phyloP scores from a whole-genome alignment of 805 yeast species.

The Nakazawaea molendinolei region DNA sequence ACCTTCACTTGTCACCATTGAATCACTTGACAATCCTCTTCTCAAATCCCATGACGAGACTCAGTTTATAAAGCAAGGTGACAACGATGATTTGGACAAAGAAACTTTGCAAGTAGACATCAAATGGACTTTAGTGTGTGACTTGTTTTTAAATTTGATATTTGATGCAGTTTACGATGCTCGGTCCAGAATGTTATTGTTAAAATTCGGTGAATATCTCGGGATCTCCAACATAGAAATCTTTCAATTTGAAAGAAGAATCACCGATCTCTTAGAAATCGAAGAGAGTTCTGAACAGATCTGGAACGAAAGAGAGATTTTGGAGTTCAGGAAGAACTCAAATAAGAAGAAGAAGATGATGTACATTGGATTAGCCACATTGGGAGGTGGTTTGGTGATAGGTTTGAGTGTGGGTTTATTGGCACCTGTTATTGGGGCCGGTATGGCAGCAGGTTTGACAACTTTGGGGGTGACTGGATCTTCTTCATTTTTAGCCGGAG shows the following conservation, averaged over 20 bases:
- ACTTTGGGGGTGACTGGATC: constrained; percentile 96
- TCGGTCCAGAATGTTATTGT: constrained; percentile 75
- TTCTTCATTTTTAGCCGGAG: constrained; percentile 86
- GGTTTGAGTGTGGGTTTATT: constrained; percentile 93
- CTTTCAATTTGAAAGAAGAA: constrained; percentile 81
- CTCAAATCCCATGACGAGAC: constrained; percentile 19
- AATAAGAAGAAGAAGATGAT: constrained; percentile 64
- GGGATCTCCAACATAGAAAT: constrained; percentile 62
- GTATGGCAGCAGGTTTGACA: constrained; percentile 93
- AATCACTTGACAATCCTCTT: constrained; percentile 45
- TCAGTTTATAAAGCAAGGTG: constrained; percentile 22
- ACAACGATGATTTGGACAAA: constrained; percentile 25
- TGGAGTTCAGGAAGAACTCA: constrained; percentile 64
- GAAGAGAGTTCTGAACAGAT: constrained; percentile 75
- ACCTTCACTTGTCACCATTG: constrained; percentile 47
- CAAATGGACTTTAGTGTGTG: constrained; percentile 93
- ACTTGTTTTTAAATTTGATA: constrained; percentile 70
- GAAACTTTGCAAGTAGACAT: constrained; percentile 57
- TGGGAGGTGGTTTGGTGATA: constrained; percentile 91
- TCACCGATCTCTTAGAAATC: constrained; percentile 85
- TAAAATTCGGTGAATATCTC: constrained; percentile 58
- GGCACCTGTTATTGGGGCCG: constrained; percentile 98
- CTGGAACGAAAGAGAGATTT: constrained; percentile 65
- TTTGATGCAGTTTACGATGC: constrained; percentile 87
- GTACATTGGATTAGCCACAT: constrained; percentile 89